Percentiles rank a stretch among this genome's conserved stretches.
Evolutionary conservation across 495 filamentous ascomycete species (phyloP).

Genomic region (Penicillium argentinense): DNA sequence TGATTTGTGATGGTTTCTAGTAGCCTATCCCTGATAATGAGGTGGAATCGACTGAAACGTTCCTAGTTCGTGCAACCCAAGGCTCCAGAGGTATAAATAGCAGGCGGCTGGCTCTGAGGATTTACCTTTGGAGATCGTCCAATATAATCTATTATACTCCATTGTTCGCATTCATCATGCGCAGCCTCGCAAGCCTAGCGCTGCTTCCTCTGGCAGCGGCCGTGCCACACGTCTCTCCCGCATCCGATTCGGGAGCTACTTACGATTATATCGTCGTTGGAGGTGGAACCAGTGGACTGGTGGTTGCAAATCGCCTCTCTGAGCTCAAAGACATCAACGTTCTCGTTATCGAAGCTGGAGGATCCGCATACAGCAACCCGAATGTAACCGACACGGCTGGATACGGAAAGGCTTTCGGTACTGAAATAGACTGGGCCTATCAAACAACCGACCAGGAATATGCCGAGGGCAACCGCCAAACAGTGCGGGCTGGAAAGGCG

Average conservation of each 20-base stretch:
- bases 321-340: slow-evolving; percentile 46
- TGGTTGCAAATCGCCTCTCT: slow-evolving; percentile 54
- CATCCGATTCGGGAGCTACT: not conserved
- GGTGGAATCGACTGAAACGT: too few species aligned
- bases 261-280: slow-evolving; percentile 54
- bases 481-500: slow-evolving; percentile 48
- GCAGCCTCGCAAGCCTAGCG: slow-evolving; percentile 12
- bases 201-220: slow-evolving; percentile 16
- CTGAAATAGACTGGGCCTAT: slow-evolving; percentile 54
- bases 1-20: not conserved
- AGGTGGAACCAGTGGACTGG: slow-evolving; percentile 54
- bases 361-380: slow-evolving; percentile 44
- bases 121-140: not conserved
- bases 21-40: too few species aligned
- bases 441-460: slow-evolving; percentile 44
- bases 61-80: not conserved
- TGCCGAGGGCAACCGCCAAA: slow-evolving; percentile 30
- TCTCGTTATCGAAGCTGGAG: slow-evolving; percentile 56
- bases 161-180: slow-evolving; percentile 11
- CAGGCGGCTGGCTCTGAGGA: not conserved
- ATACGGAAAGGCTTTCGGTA: slow-evolving; percentile 43
- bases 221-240: slow-evolving; percentile 2
- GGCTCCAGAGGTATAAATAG: not conserved
- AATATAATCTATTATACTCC: too few species aligned
- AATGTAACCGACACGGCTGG: slow-evolving; percentile 47